These are phyloP conservation scores for Penicillium nucicola DNA, from an alignment of 495 filamentous ascomycete species.

Conservation along the genomic window DNA sequence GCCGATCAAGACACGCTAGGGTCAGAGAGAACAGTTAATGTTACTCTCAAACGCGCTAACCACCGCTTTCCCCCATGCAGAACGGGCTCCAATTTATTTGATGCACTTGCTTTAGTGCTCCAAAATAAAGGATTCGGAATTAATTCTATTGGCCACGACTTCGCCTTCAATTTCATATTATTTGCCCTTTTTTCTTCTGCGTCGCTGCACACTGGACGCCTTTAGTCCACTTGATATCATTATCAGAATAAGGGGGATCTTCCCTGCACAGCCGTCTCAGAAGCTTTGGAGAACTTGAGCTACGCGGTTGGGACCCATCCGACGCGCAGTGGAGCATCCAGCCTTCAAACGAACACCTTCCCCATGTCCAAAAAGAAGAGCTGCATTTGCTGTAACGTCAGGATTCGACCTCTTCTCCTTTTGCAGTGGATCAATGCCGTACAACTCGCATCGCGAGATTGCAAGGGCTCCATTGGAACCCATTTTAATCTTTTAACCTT, in stretches of 20 bases:
- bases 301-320: constrained; percentile 16
- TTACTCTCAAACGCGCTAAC: constrained; percentile 26
- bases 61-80: constrained; percentile 14
- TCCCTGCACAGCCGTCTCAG: background rate
- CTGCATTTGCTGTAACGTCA: constrained; percentile 1
- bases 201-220: background rate
- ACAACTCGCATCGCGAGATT: constrained; percentile 1
- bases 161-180: background rate
- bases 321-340: constrained; percentile 14
- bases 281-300: constrained; percentile 2
- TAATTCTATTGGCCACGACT: constrained; percentile 10
- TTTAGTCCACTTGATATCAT: background rate
- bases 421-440: background rate
- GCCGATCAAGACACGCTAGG: constrained; percentile 31
- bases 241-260: constrained; percentile 9
- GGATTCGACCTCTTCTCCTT: constrained; percentile 8
- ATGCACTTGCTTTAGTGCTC: constrained; percentile 5
- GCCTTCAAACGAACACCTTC: constrained; percentile 22
- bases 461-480: background rate
- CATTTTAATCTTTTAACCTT: constrained; percentile 2
- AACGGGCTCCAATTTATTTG: constrained; percentile 15
- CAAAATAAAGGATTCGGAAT: background rate
- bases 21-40: constrained; percentile 12
- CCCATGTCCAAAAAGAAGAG: constrained; percentile 9
- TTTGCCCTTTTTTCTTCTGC: background rate